Evolutionary conservation across 2,329 filamentous ascomycete species (phyloP).

Genomic region (Pseudogymnoascus sp.): DNA sequence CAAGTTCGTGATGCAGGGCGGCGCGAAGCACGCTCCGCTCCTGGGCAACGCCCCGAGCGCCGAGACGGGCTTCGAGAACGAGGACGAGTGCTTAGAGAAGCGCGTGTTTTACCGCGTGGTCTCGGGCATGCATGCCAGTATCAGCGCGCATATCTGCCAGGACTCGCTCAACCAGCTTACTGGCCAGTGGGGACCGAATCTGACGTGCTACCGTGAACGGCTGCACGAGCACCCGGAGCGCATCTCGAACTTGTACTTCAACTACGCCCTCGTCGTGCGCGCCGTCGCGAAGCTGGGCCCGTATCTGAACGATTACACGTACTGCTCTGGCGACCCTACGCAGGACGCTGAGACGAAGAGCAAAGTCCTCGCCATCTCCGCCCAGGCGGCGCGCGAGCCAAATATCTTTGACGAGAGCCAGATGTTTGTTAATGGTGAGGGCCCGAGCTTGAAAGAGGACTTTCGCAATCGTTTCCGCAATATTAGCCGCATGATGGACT

Average conservation of each 20-base stretch:
- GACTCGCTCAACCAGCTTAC: constrained; percentile 94
- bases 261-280: constrained; percentile 90
- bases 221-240: constrained; percentile 80
- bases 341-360: constrained; percentile 74
- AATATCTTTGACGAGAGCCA: constrained; percentile 89
- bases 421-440: constrained; percentile 81
- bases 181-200: constrained; percentile 84
- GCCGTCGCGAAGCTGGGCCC: constrained; percentile 85
- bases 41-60: constrained; percentile 47
- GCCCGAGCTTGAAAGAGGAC: constrained; percentile 81
- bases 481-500: constrained; percentile 95
- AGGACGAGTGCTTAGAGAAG: constrained; percentile 95
- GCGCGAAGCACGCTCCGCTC: constrained; percentile 42
- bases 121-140: constrained; percentile 96
- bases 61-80: constrained; percentile 61
- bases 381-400: constrained; percentile 58
- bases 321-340: constrained; percentile 75
- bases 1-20: constrained; percentile 50
- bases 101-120: constrained; percentile 95
- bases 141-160: constrained; percentile 92
- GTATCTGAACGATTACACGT: constrained; percentile 73
- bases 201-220: constrained; percentile 80
- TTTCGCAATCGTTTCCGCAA: constrained; percentile 97
- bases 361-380: constrained; percentile 70
- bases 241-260: constrained; percentile 97